Percentiles rank a stretch among this genome's conserved stretches.
Conservation (phyloP, 2,329 filamentous ascomycete species). For the Arachnopeziza araneosa region DNA sequence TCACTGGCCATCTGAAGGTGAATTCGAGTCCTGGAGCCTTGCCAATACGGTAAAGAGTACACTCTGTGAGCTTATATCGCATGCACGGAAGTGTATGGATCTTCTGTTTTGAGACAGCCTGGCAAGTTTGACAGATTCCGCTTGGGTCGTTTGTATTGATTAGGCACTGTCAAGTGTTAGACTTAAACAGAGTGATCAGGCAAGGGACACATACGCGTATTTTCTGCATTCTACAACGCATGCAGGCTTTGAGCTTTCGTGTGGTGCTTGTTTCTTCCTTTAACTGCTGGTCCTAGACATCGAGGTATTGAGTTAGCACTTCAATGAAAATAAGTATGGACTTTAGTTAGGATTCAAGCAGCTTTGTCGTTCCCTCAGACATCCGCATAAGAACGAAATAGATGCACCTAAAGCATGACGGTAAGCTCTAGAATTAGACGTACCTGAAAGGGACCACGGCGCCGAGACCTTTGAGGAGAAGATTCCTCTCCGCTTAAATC, state of each 20-base stretch:
- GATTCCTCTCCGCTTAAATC: too few relatives aligned
- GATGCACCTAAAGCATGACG: too few relatives aligned
- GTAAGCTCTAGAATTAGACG: too few relatives aligned
- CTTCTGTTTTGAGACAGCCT: constrained; percentile 41
- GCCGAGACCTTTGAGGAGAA: too few relatives aligned
- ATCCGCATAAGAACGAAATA: too few relatives aligned
- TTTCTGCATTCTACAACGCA: constrained; percentile 56
- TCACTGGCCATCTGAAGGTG: constrained; percentile 2
- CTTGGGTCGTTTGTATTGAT: constrained; percentile 41
- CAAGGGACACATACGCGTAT: constrained; percentile 45
- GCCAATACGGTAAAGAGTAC: neutral
- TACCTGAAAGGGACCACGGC: too few relatives aligned
- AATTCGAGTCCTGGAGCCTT: neutral
- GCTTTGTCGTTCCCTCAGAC: too few relatives aligned
- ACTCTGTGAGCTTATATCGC: constrained; percentile 55
- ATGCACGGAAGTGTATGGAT: constrained; percentile 51
- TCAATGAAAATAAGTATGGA: too few relatives aligned
- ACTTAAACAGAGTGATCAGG: too few relatives aligned
- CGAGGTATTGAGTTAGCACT: too few relatives aligned
- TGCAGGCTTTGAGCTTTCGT: constrained; percentile 53
- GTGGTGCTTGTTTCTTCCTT: constrained; percentile 52
- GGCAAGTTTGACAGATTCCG: constrained; percentile 48
- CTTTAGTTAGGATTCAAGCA: too few relatives aligned
- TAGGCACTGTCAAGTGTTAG: constrained; percentile 41
- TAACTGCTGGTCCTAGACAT: constrained; percentile 41